phyloP scores from a whole-genome alignment of 2,329 filamentous ascomycete species.

The Ceratocystis eucalypticola region DNA sequence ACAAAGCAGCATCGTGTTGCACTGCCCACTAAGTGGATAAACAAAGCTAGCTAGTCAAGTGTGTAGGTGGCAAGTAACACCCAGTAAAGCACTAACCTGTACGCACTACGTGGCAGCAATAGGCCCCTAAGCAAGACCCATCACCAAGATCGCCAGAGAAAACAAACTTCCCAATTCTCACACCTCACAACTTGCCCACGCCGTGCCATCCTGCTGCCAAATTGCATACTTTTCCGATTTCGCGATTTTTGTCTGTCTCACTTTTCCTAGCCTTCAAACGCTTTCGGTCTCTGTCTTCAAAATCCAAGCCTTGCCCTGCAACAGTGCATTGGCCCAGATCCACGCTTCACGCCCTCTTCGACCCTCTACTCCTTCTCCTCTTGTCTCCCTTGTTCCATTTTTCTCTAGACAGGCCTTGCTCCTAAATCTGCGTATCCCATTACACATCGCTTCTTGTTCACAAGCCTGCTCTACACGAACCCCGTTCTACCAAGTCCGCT shows the following conservation, averaged over 20 bases:
- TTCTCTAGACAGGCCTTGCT: slow-evolving; percentile 1
- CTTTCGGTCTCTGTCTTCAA: no score
- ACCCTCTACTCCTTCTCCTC: background rate
- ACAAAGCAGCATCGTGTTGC: no score
- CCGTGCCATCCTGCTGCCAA: no score
- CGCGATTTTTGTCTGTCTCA: no score
- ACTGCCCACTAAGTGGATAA: no score
- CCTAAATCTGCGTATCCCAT: background rate
- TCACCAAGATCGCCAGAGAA: background rate
- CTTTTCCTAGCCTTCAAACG: no score
- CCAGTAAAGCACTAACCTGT: background rate
- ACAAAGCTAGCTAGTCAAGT: background rate
- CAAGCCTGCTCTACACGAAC: background rate
- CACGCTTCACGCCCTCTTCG: background rate
- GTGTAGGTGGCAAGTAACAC: background rate
- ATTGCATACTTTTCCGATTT: no score
- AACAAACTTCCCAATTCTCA: no score
- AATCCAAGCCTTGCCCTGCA: no score
- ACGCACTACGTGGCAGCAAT: slow-evolving; percentile 1
- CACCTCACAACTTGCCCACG: no score
- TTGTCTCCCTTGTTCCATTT: background rate
- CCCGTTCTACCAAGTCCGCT: background rate
- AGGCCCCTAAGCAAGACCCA: background rate
- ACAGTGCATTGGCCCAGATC: background rate
- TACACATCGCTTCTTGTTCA: background rate